Base-by-base conservation (phyloP, 2,329 filamentous ascomycete species). In the Arachnomyces sp. region DNA sequence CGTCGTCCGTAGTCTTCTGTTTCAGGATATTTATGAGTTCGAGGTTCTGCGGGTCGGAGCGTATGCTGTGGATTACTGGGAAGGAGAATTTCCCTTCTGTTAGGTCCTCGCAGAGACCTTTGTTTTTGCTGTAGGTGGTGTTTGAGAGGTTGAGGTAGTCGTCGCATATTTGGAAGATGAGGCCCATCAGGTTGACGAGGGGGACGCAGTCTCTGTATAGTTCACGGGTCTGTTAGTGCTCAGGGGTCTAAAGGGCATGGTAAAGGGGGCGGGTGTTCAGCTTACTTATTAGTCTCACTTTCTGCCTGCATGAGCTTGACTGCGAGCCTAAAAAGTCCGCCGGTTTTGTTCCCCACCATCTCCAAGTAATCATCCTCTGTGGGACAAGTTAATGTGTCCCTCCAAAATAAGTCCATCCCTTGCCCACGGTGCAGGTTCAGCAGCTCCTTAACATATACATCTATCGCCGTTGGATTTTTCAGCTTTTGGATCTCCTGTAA, bases 1-100 rank as follows among this genome's bases (percentile, higher is more conserved):
- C 82, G 39, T 84, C 77, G 53, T 94, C 82, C 7, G 71, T 74
- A 1, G 87, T 86, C 65, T 87, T 88, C 63, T 94, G 87, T 64
- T 84, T 84, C 31, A 94, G 70, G 40, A 94, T 94, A 58, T 92
- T 94, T 61, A 95, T 76, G 40, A 98, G 75, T 55, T 93, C 13
- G 77, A 84, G 58, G 40, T 67, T 68, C 3, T 53, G 53, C 2
- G 64, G 64, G 57, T 88, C 77, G 44, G 82, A 67, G 46, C 61
- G 47, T 16, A 50, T 44, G 28, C 44, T 49, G 41, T 58, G 56
- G 32, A 59, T 54, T 38, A 59, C 50, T 7, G 56, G 49, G 35
- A 57, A 56, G 7, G 53, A 57, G 40, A 56, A 58, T 47, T 58
- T 58, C 3, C 54, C 53, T 38, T 59, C 56, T 5, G 50, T 57